These are phyloP conservation scores for Neonectria hederae DNA, from an alignment of 2,329 filamentous ascomycete species.

Conservation along the genomic window DNA sequence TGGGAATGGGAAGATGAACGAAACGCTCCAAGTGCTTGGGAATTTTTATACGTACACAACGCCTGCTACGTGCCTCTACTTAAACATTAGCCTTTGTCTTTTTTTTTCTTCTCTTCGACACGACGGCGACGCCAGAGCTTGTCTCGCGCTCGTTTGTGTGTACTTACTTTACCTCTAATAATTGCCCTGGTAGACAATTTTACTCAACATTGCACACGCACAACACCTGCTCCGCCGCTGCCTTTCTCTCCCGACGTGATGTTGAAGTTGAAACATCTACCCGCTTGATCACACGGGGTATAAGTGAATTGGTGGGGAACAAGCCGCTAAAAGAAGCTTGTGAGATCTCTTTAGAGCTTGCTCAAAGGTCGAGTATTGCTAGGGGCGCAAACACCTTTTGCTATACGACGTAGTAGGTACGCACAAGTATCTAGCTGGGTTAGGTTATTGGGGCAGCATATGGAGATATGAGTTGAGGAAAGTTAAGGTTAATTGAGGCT, in stretches of 20 bases:
- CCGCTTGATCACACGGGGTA: not conserved
- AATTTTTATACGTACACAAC: conserved; percentile 32
- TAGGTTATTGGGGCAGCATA: too few species aligned
- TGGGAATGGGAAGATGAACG: conserved; percentile 25
- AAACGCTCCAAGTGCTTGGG: conserved; percentile 37
- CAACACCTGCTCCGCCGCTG: not conserved
- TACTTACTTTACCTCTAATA: conserved; percentile 39
- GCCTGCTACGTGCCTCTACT: conserved; percentile 29
- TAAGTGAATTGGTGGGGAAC: conserved; percentile 6
- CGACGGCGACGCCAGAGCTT: conserved; percentile 33
- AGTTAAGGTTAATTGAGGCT: too few species aligned
- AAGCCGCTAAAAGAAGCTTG: not conserved
- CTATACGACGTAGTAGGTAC: too few species aligned
- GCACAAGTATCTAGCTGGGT: too few species aligned
- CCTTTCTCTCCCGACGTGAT: not conserved
- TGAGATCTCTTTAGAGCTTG: too few species aligned
- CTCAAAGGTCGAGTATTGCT: too few species aligned
- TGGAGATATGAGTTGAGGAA: too few species aligned
- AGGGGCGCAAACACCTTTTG: too few species aligned
- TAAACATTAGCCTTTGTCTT: conserved; percentile 41
- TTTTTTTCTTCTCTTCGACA: conserved; percentile 35
- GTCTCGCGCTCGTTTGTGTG: conserved; percentile 32
- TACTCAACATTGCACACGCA: conserved; percentile 45
- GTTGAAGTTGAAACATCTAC: not conserved
- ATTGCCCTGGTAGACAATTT: conserved; percentile 48